phyloP scores from a whole-genome alignment of 2,329 filamentous ascomycete species.

The Penicillium sclerotigenum region DNA sequence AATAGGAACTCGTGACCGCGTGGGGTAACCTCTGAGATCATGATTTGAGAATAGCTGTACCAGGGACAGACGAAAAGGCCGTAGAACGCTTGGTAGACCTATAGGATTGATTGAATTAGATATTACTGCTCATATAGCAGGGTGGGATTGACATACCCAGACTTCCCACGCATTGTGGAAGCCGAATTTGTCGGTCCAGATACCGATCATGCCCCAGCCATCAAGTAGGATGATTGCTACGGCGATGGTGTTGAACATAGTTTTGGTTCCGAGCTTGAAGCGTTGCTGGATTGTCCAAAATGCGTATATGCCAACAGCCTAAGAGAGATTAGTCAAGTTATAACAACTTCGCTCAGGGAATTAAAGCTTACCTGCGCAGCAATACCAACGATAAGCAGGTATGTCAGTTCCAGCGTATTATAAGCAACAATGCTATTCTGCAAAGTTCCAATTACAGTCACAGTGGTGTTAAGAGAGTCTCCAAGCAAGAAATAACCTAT shows the following conservation, averaged over 20 bases:
- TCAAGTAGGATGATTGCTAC: constrained; percentile 59
- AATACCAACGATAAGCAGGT: constrained; percentile 65
- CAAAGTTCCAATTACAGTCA: constrained; percentile 64
- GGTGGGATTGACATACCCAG: constrained; percentile 37
- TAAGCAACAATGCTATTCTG: constrained; percentile 65
- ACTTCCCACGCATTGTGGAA: constrained; percentile 56
- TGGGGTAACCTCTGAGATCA: constrained; percentile 68
- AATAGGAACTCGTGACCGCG: constrained; percentile 68
- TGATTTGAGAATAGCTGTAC: constrained; percentile 69
- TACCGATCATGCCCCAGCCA: constrained; percentile 59
- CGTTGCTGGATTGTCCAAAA: constrained; percentile 62
- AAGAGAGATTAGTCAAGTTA: not conserved
- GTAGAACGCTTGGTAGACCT: constrained; percentile 55
- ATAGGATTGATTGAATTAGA: not conserved
- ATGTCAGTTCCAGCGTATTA: constrained; percentile 62
- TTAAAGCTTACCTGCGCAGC: constrained; percentile 52
- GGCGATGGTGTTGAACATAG: constrained; percentile 66
- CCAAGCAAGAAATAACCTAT: constrained; percentile 63
- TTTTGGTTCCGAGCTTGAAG: constrained; percentile 60
- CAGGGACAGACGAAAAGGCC: constrained; percentile 66
- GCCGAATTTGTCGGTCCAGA: constrained; percentile 54
- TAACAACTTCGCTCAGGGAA: too few relatives aligned
- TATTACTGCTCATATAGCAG: not conserved
- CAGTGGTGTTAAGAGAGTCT: constrained; percentile 68
- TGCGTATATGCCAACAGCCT: constrained; percentile 55